phyloP scores from a whole-genome alignment of 2,329 filamentous ascomycete genomes.

The Sporothrix dimorphospora region DNA sequence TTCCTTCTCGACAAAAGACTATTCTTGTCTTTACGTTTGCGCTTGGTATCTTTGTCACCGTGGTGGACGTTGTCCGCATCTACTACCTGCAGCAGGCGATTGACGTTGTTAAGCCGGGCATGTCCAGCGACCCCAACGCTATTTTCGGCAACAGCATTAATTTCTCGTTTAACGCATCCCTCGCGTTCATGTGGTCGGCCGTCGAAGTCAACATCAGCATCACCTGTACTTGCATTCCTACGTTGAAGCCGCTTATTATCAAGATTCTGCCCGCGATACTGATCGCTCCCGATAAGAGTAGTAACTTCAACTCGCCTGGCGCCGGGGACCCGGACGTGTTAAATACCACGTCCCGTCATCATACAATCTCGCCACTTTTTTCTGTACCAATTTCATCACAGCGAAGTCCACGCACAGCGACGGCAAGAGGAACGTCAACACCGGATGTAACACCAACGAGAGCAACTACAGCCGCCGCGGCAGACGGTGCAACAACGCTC shows the following conservation, averaged over 20 bases:
- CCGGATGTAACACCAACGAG: too few relatives aligned
- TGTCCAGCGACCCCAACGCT: conserved; percentile 45
- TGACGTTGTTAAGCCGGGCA: conserved; percentile 42
- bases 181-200: conserved; percentile 91
- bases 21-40: conserved; percentile 86
- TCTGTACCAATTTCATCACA: too few relatives aligned
- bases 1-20: conserved; percentile 83
- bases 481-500: too few relatives aligned
- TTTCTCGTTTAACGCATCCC: conserved; percentile 74
- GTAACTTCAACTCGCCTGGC: conserved; percentile 38
- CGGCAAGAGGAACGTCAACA: too few relatives aligned
- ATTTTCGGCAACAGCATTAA: conserved; percentile 57
- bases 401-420: too few relatives aligned
- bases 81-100: conserved; percentile 83
- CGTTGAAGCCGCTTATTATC: conserved; percentile 81
- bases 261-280: conserved; percentile 61
- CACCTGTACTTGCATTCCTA: conserved; percentile 89
- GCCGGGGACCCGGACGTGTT: conserved; percentile 4
- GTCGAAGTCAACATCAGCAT: conserved; percentile 91
- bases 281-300: conserved; percentile 52
- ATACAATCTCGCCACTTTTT: too few relatives aligned
- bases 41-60: conserved; percentile 82
- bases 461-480: too few relatives aligned
- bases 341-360: conserved; percentile 4
- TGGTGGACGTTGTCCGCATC: conserved; percentile 87